These are phyloP conservation scores for Amaranthus cruentus DNA, from an alignment of 148 eudicot species.

Conservation along the genomic window DNA sequence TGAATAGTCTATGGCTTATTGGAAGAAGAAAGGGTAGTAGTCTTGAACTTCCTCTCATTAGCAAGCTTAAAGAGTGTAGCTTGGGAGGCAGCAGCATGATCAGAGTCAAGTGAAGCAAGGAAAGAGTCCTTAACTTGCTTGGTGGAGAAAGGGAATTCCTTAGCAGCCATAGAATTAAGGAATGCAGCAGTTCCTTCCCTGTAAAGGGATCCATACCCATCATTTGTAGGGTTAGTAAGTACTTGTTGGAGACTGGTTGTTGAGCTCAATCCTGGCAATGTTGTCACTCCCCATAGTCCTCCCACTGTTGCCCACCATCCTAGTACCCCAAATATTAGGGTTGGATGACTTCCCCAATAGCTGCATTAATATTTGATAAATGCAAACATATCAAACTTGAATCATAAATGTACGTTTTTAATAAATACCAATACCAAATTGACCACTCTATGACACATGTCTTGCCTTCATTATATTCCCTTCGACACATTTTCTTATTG, in stretches of 20 bases:
- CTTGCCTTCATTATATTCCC: background rate
- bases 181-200: constrained; percentile 85
- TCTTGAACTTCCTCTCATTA: constrained; percentile 57
- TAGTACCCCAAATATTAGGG: constrained; percentile 53
- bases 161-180: constrained; percentile 70
- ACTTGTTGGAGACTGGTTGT: constrained; percentile 53
- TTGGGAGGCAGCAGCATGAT: constrained; percentile 67
- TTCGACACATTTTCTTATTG: too few species aligned
- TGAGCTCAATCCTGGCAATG: constrained; percentile 45
- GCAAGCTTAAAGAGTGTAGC: constrained; percentile 78
- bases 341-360: constrained; percentile 78
- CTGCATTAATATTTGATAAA: constrained; percentile 30
- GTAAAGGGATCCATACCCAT: constrained; percentile 66
- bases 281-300: constrained; percentile 43
- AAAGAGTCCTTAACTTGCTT: constrained; percentile 58
- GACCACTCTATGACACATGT: background rate
- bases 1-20: too few species aligned
- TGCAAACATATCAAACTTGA: too few species aligned
- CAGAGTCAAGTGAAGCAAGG: constrained; percentile 46
- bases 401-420: too few species aligned
- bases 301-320: constrained; percentile 80
- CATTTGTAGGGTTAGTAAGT: constrained; percentile 48
- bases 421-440: too few species aligned
- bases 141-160: constrained; percentile 55
- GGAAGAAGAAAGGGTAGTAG: too few species aligned